Evolutionary conservation across 1,284 basidiomycete species (phyloP), one percentile per base, ranked within the genome.

Genomic region (Golubevia pallescens): DNA sequence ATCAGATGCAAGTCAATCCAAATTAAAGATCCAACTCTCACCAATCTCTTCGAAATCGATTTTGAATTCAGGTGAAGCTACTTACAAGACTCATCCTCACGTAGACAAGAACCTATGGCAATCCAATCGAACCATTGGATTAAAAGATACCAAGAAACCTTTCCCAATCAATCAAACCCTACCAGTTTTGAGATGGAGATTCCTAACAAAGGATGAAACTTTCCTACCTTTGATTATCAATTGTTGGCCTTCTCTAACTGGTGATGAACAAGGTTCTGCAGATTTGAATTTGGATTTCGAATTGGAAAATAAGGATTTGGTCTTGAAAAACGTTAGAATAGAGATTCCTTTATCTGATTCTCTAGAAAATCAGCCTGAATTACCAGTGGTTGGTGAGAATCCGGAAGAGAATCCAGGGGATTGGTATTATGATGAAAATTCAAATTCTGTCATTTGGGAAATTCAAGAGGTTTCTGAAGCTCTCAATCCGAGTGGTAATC

Each of bases 71-170:
- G 67, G 73, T 66, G 54, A 77, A 75, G 19, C 65, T 78, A 3
- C 72, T 61, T 84, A 71, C 73, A 81, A 81, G 61, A 82, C 81
- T 19, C 80, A 84, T 61, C 81, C 81, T 13, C 79, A 84, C 51
- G 76, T 84, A 6, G 80, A 84, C 67, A 82, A 81, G 66, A 66
- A 69, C 8, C 71, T 68, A 20, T 84, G 81, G 81, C 60, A 65
- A 0, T 61, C 75, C 5, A 69, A 74, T 23, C 73, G 72, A 24
- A 62, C 69, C 54, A 75, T 84, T 53, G 71, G 74, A 32, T 73
- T 80, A 42, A 68, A 72, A 6, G 81, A 84, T 54, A 65, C 76
- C 2, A 69, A 70, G 52, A 69, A 75, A 63, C 74, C 80, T 1
- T 84, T 84, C 71, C 81, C 81, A 2, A 68, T 80, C 68, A 74